These are phyloP conservation scores for Pseudogymnoascus sp. DNA, from an alignment of 2,329 filamentous ascomycete genomes.

Conservation along the genomic window DNA sequence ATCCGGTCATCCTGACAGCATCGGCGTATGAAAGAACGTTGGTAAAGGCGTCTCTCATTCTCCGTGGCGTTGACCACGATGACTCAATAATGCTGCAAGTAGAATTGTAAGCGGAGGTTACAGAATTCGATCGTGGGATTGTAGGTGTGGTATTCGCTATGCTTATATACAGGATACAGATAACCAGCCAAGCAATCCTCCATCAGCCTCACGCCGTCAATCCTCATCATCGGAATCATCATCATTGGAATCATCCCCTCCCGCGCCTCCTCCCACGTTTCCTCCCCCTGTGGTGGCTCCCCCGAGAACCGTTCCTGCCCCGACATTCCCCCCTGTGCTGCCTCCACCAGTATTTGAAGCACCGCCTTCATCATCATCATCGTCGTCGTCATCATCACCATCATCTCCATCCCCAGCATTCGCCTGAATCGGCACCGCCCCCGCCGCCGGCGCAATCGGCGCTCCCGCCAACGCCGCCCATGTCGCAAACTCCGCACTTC, in stretches of 20 bases:
- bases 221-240: background rate
- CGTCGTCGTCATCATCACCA: background rate
- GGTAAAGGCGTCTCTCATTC: no score
- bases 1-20: no score
- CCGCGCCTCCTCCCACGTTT: background rate
- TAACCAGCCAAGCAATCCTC: background rate
- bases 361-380: background rate
- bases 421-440: background rate
- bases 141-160: background rate
- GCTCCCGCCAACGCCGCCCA: constrained; percentile 19
- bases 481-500: constrained; percentile 16
- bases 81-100: no score
- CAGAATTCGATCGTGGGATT: background rate
- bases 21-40: no score
- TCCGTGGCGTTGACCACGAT: no score
- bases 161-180: background rate
- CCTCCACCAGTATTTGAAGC: background rate
- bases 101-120: background rate
- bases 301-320: background rate
- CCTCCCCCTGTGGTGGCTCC: background rate
- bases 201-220: background rate
- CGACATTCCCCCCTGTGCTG: background rate
- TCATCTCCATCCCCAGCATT: background rate
- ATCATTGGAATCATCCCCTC: background rate
- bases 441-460: background rate